phyloP scores from a whole-genome alignment of 257 asterid genomes.

The Solanum dulcamara region DNA sequence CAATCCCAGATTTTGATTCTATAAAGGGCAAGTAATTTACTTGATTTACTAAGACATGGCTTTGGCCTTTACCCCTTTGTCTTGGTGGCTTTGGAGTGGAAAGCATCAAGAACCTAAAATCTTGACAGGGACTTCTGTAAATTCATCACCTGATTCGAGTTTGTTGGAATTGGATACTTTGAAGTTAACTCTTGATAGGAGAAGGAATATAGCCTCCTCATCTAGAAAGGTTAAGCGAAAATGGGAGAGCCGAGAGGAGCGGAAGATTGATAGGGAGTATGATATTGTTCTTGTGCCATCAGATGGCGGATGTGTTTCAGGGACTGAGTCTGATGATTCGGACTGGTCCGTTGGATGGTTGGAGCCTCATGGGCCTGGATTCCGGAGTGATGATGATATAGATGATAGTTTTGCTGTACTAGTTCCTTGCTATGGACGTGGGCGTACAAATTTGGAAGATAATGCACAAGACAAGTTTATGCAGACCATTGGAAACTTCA shows the following conservation, averaged over 20 bases:
- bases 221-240: slow-evolving; percentile 25
- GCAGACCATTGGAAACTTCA: slow-evolving; percentile 16
- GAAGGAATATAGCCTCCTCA: slow-evolving; percentile 14
- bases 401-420: slow-evolving; percentile 41
- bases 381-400: slow-evolving; percentile 21
- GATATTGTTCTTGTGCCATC: slow-evolving; percentile 42
- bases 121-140: slow-evolving; percentile 10
- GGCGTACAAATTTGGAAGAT: slow-evolving; percentile 9
- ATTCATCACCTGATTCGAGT: slow-evolving; percentile 17
- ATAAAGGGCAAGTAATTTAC: not conserved
- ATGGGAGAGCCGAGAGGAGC: slow-evolving; percentile 33
- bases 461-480: slow-evolving; percentile 11
- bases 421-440: slow-evolving; percentile 43
- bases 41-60: slow-evolving; percentile 16
- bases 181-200: slow-evolving; percentile 15
- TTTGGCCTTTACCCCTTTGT: slow-evolving; percentile 19
- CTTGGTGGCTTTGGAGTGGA: slow-evolving; percentile 39
- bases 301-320: slow-evolving; percentile 44
- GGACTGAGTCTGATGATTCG: slow-evolving; percentile 44
- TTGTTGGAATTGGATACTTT: slow-evolving; percentile 25
- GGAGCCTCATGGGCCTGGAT: slow-evolving; percentile 36
- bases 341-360: slow-evolving; percentile 48
- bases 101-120: slow-evolving; percentile 19
- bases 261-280: slow-evolving; percentile 31
- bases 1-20: not conserved